Base-by-base conservation (phyloP, 306 rosid species). In the Medicago lupulina region DNA sequence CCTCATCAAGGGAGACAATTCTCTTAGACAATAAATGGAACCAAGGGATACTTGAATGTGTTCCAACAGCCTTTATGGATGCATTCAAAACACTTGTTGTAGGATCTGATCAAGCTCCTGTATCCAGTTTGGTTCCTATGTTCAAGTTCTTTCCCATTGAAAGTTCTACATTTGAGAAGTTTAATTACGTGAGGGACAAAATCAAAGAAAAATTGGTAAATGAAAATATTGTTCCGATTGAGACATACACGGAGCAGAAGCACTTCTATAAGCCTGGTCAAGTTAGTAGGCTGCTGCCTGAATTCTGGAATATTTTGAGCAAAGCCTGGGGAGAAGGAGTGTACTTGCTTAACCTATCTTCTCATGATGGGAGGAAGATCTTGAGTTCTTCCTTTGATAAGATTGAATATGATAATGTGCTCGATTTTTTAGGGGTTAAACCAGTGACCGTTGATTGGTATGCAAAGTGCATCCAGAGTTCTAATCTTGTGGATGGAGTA, bases 1-100 rank as follows among this genome's bases (percentile, higher is more conserved):
- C 93, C 47, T 90, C 97, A 41, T 92, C 96, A 13, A 84, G 97
- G 72, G 97, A 90, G 68, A 79, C 90, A 0, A 88, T 92, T 80
- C 88, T 84, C 53, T 64, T 88, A 39, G 96, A 85, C 76, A 72
- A 84, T 77, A 87, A 82, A 76, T 92, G 96, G 97, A 92, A 92
- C 72, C 84, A 81, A 78, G 97, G 96, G 43, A 92, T 92, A 76
- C 92, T 92, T 14, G 78, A 80, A 4, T 87, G 90, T 16, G 84
- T 92, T 77, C 88, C 96, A 11, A 17, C 67, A 1, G 90, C 97
- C 38, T 92, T 92, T 70, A 54, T 80, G 74, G 75, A 83, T 70
- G 96, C 96, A 47, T 88, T 92, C 40, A 78, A 18, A 41, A 79
- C 92, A 0, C 83, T 90, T 47, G 90, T 90, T 21, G 78, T 57